Percentiles rank a stretch among this genome's conserved stretches.
phyloP scores from a whole-genome alignment of 2,329 filamentous ascomycete species.

The Ophiostoma pallidulum region DNA sequence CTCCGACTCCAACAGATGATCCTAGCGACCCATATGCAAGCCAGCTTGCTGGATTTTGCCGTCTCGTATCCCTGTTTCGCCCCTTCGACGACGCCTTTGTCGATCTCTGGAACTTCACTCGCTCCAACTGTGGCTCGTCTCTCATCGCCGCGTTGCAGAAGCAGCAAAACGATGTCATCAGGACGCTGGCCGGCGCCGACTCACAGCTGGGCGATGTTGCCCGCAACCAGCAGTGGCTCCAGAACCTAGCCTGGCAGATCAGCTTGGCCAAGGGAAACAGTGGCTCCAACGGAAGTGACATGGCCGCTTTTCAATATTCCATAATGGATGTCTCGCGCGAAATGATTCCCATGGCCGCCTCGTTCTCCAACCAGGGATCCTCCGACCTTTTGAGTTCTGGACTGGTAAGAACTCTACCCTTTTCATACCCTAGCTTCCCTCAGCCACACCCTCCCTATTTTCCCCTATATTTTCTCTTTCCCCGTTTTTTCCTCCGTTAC shows the following conservation, averaged over 20 bases:
- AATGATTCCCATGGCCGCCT: conserved; percentile 56
- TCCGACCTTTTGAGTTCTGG: conserved; percentile 69
- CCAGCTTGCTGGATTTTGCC: conserved; percentile 47
- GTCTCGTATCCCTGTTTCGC: conserved; percentile 53
- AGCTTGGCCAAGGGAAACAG: conserved; percentile 38
- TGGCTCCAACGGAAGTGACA: conserved; percentile 30
- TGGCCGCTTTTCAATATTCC: conserved; percentile 45
- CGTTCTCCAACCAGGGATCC: conserved; percentile 56
- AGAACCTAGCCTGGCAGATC: conserved; percentile 54
- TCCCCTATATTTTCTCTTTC: neutral
- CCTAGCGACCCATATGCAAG: conserved; percentile 44
- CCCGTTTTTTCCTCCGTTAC: neutral
- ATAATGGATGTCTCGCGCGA: conserved; percentile 51
- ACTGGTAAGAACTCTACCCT: conserved; percentile 44
- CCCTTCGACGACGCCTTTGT: conserved; percentile 58
- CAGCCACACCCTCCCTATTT: neutral
- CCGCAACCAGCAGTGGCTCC: conserved; percentile 56
- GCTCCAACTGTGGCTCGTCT: conserved; percentile 44
- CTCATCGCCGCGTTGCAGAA: conserved; percentile 52
- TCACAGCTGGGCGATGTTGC: conserved; percentile 45
- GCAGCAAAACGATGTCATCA: conserved; percentile 48
- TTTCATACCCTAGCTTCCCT: neutral
- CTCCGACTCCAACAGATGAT: conserved; percentile 54
- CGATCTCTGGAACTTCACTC: conserved; percentile 57
- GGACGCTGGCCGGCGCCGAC: conserved; percentile 42